phyloP scores from a whole-genome alignment of 1,284 basidiomycete genomes.

The Schizophyllum amplum region DNA sequence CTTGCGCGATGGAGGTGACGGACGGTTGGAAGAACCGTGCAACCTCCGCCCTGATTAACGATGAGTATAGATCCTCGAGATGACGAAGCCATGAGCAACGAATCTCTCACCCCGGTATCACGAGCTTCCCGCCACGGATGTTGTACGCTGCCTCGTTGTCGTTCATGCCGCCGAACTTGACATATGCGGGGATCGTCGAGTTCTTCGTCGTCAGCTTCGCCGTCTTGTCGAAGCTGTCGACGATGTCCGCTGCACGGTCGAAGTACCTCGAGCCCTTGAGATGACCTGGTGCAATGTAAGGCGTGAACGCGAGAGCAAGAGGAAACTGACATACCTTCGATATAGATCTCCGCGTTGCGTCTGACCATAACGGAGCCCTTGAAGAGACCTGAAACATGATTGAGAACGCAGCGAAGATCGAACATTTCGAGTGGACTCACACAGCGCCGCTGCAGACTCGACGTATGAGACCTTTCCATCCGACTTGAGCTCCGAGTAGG shows the following conservation, averaged over 20 bases:
- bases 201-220: neutral
- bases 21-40: neutral
- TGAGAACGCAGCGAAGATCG: neutral
- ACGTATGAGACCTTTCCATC: conserved; percentile 9
- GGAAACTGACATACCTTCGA: conserved; percentile 22
- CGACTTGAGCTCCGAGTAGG: conserved; percentile 27
- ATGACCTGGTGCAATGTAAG: neutral
- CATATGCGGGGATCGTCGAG: neutral
- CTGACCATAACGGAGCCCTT: conserved; percentile 34
- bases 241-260: neutral
- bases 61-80: conserved; percentile 5
- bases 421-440: neutral
- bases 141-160: neutral
- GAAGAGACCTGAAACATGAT: conserved; percentile 19
- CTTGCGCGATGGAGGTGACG: neutral
- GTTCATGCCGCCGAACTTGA: neutral
- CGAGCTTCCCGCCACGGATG: neutral
- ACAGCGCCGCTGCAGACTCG: conserved; percentile 2
- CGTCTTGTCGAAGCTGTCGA: neutral
- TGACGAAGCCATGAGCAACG: neutral
- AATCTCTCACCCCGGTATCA: neutral
- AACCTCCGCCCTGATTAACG: conserved; percentile 1
- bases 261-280: neutral
- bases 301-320: neutral
- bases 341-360: conserved; percentile 25